Conservation (phyloP, 108 stramenopile genomes). For the Cylindrotheca closterium region DNA sequence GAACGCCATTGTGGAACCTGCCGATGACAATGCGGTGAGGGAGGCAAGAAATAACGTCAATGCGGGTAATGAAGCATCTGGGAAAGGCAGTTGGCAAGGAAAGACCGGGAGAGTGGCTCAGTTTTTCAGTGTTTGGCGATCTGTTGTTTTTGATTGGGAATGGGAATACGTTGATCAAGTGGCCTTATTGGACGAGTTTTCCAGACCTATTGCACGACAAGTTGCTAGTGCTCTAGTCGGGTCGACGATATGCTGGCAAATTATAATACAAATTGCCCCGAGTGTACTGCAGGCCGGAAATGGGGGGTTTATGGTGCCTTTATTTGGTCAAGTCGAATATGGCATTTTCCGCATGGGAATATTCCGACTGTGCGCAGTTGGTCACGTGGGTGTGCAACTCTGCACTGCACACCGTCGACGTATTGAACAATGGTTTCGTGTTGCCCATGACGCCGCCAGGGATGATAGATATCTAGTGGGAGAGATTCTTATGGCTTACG, state of each 20-base stretch:
- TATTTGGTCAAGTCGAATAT: conserved; percentile 19
- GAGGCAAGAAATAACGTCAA: conserved; percentile 7
- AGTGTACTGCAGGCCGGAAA: conserved; percentile 9
- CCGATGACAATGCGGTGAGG: conserved; percentile 12
- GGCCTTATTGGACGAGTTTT: conserved; percentile 56
- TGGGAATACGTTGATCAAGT: conserved; percentile 71
- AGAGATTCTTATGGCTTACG: conserved; percentile 71
- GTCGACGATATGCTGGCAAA: conserved; percentile 26
- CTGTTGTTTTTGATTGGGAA: conserved; percentile 54
- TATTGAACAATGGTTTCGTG: conserved; percentile 59
- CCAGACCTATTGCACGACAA: conserved; percentile 49
- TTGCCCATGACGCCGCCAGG: conserved; percentile 78
- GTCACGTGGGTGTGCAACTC: conserved; percentile 42
- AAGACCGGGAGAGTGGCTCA: conserved; percentile 53
- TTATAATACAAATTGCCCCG: conserved; percentile 9
- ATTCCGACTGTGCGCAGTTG: conserved; percentile 41
- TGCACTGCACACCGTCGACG: conserved; percentile 21
- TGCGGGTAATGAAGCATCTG: neutral
- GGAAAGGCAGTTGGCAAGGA: conserved; percentile 61
- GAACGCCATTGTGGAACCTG: conserved; percentile 39
- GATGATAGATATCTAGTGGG: conserved; percentile 85
- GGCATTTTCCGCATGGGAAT: conserved; percentile 31
- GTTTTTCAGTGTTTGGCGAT: conserved; percentile 45
- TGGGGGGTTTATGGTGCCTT: conserved; percentile 18
- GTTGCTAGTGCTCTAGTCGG: conserved; percentile 45